Base-by-base conservation (phyloP, 495 filamentous ascomycete species). In the Podospora sp. region DNA sequence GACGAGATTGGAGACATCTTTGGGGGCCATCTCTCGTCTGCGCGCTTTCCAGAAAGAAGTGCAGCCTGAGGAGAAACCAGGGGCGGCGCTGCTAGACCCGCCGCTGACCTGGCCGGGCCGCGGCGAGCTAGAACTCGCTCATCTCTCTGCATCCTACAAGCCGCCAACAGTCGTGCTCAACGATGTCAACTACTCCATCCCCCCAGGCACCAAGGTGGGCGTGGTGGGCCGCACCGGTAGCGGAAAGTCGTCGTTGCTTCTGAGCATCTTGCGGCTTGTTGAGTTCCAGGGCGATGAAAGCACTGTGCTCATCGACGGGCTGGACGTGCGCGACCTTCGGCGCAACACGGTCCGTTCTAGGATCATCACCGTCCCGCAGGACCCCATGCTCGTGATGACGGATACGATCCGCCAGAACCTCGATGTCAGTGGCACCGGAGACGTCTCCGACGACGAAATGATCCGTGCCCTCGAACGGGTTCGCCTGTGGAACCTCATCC, bases 251-350 rank as follows among this genome's bases (percentile, higher is more conserved):
- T 94, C 92, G 2, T 82, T 97, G 62, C 93, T 94, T 4, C 83
- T 97, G 70, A 87, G 92, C 27, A 82, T 97, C 12, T 94, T 97
- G 82, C 89, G 94, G 50, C 92, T 97, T 60, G 94, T 97, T 68
- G 93, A 97, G 73, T 84, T 91, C 8, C 80, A 82, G 60, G 79
- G 83, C 36, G 94, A 21, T 21, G 2, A 36, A 11, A 21, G 94
- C 50, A 84, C 85, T 65, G 46, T 68, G 6, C 35, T 22, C n/a
- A 63, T 71, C 25, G 69, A 71, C 51, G 66, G 56, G 6, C 1
- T 70, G 6, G 68, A 70, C 40, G 8, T 70, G 2, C 20, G 9
- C 14, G 26, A 22, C 11, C 52, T 66, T 2, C 69, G 63, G 0
- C 66, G 66, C 24, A 49, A 71, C 18, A 21, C 50, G 0, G 21